Conservation (phyloP, 257 asterid species). For the Solanum pennellii region DNA sequence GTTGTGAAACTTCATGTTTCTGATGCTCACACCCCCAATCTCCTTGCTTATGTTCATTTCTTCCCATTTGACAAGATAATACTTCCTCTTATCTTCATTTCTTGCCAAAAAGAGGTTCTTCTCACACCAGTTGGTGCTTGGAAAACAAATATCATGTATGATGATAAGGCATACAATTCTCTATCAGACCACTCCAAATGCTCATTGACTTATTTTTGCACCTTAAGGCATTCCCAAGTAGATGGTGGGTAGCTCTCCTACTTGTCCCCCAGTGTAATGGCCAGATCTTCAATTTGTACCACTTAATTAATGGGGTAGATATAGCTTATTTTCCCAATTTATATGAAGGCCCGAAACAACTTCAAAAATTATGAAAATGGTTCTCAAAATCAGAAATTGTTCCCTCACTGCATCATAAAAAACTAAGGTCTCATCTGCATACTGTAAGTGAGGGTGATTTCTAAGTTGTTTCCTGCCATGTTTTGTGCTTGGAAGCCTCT, state of each 20-base stretch:
- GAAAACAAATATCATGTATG: background rate
- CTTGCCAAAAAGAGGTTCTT: background rate
- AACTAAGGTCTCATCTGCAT: background rate
- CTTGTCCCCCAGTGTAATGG: background rate
- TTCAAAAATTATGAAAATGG: background rate
- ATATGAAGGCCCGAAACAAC: background rate
- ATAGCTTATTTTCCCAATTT: background rate
- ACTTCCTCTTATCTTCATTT: too few species aligned
- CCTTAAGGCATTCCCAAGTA: background rate
- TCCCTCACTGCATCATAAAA: background rate
- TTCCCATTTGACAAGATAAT: too few species aligned
- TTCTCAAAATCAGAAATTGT: background rate
- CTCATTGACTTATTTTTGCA: background rate
- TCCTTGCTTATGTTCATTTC: too few species aligned
- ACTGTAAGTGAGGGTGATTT: background rate
- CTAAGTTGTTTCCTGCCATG: background rate
- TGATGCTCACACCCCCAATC: too few species aligned
- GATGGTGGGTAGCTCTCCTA: background rate
- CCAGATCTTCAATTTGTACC: background rate
- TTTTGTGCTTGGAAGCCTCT: background rate
- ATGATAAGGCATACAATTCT: background rate
- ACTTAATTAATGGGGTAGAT: background rate
- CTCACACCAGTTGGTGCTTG: background rate
- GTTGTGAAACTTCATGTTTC: too few species aligned
- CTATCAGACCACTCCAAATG: background rate